Evolutionary conservation across 2,329 filamentous ascomycete species (phyloP), one percentile per base, ranked within the genome.

Genomic region (Sporothrix luriei): DNA sequence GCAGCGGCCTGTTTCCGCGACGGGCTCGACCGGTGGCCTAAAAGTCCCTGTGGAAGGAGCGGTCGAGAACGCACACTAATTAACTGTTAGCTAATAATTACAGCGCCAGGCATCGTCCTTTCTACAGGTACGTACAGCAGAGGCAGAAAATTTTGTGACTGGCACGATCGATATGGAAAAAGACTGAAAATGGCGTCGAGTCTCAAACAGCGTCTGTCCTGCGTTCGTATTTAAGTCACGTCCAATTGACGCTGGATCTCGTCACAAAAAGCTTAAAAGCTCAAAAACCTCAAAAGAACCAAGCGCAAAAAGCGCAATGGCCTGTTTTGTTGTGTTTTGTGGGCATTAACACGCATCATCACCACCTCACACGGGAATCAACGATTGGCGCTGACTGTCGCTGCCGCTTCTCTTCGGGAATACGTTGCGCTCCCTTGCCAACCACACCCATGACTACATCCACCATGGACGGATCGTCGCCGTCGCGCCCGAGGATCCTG

Each of bases 401-500:
- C 19, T 33, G 33, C 33, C 16, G 29, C 9, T 14, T 40, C n/a
- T 24, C n/a, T 57, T 24, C 16, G n/a, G n/a, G n/a, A n/a, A n/a
- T n/a, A n/a, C n/a, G n/a, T n/a, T 24, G 13, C 43, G 16, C 48
- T n/a, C 1, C 19, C 48, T 16, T 24, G 26, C 33, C 62, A 4
- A 33, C 33, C 61, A 33, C 24, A 64, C 40, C 61, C 62, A 51
- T 43, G 40, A 5, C 46, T 3, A 9, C 59, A 14, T 10, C 49
- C 51, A 13, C 9, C 29, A 29, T 57, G 52, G 33, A 43, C n/a
- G 51, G 49, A 19, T 33, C 40, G 24, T 13, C 52, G 26, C 40
- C 24, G 40, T 11, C 52, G 4, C 68, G 70, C 21, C 72, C 68
- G 13, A 68, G 82, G 71, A 90, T 98, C 72, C 87, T 98, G 73